Evolutionary conservation across 148 eudicot species (phyloP), one percentile per base, ranked within the genome.

Genomic region (Amaranthus cruentus): DNA sequence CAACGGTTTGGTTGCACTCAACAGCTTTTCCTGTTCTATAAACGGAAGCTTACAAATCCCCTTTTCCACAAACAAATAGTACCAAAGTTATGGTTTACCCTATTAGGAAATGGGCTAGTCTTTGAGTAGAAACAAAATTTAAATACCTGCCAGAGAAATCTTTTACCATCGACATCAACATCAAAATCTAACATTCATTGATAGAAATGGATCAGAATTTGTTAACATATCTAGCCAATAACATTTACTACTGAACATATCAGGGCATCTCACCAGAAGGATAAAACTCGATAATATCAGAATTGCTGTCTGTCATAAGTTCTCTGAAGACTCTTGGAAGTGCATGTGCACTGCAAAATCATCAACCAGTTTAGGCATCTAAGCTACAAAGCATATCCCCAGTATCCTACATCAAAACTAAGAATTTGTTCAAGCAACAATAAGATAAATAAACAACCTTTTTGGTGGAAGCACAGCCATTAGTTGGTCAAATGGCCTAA

Each of bases 381-480:
- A 53, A 13, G 14, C 21, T 4, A 12, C 5, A 4, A 3, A 13
- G 42, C 43, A 13, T 43, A 12, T 42, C 6, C 2, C n/a, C 3
- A 54, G 2, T 5, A 15, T 50, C 54, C 5, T 12, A 9, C 18
- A 9, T 44, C 66, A 43, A 11, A 6, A 0, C 2, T 64, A 12
- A 46, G 1, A 10, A 47, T 2, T 6, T 0, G 28, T 46, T 64
- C 52, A 11, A 63, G 14, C 4, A 43, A 64, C 46, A 38, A 13
- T 7, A 49, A 28, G 9, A 13, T 7, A 21, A 11, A 21, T 6
- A 9, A 15, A 4, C 55, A 65, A 90, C 92, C 92, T 91, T 69
- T 76, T 80, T 0, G 91, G 91, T 9, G 97, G 97, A 43, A 91
- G 83, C 1, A 87, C 88, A 18, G 83, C 86, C 92, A 88, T 78